Base-by-base conservation (phyloP, 768 basidiomycete species). In the Leccinum uliginosum region DNA sequence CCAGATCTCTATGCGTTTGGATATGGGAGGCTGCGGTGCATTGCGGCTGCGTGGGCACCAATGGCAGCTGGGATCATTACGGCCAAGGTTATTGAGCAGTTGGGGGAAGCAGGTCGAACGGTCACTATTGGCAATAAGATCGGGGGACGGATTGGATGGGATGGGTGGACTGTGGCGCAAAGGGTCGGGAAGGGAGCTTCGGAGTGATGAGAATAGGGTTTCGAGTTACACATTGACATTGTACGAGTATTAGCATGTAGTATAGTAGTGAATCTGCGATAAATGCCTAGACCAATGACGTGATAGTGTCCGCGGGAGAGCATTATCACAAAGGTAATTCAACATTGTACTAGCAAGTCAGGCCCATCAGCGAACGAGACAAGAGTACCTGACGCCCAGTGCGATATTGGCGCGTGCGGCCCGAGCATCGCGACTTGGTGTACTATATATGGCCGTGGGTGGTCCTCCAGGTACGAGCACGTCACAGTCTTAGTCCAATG, bases 31-130 rank as follows among this genome's bases (percentile, higher is more conserved):
- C 11, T 70, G 64, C 69, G 11, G 60, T 84, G 51, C 48, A 65
- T 80, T 1, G 85, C 82, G 0, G 65, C 68, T 6, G 65, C 65
- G 0, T 84, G 83, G 83, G 85, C 85, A 2, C 84, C 85, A 0
- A 74, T 79, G 64, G 82, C 82, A 0, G 80, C 77, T 1, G 83
- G 71, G 0, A 53, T 83, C 0, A 75, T 85, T 4, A 72, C 73
- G 5, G 81, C 74, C 2, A 75, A 75, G 4, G 59, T 82, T 0
- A 57, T 82, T 0, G 62, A 69, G 6, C 65, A 68, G 17, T 48
- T 78, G 9, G 65, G 73, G 6, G 69, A 63, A 0, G 57, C 55
- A 0, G 48, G 59, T 1, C 70, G 51, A 65, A 53, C 21, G 9
- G 38, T 64, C 74, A 51, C 29, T 10, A 4, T 47, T 27, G 49